Evolutionary conservation across 2,329 filamentous ascomycete genomes (phyloP).

Genomic region (Neonectria magnoliae): DNA sequence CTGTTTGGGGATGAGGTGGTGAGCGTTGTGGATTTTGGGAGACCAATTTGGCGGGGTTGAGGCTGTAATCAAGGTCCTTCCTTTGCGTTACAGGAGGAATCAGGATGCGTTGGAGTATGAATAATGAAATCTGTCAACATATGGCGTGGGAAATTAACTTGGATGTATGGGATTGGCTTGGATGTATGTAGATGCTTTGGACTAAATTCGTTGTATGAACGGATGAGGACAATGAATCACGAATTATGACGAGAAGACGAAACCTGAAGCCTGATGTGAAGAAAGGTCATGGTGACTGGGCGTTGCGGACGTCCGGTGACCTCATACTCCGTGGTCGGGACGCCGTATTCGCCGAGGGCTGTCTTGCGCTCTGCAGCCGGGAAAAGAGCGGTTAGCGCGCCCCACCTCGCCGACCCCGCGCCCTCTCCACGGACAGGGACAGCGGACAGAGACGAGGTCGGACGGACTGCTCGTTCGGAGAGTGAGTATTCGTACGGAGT

Average conservation of each 20-base stretch:
- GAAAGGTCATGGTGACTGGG: background rate
- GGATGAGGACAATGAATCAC: slow-evolving; percentile 20
- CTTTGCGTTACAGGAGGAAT: background rate
- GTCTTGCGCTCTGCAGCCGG: background rate
- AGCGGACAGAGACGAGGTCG: background rate
- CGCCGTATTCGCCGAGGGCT: background rate
- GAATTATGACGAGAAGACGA: slow-evolving; percentile 18
- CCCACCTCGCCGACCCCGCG: slow-evolving; percentile 5
- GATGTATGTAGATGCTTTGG: slow-evolving; percentile 18
- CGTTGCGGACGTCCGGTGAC: background rate
- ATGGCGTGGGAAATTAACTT: slow-evolving; percentile 6
- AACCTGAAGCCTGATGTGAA: background rate
- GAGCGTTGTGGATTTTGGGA: slow-evolving; percentile 8
- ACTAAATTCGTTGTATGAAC: slow-evolving; percentile 11
- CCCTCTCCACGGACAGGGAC: too few relatives aligned
- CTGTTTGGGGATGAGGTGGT: slow-evolving; percentile 1
- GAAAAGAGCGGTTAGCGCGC: slow-evolving; percentile 4
- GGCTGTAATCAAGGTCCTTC: background rate
- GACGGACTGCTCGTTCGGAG: background rate
- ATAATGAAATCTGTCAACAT: slow-evolving; percentile 19
- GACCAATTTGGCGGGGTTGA: slow-evolving; percentile 12
- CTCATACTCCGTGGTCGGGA: slow-evolving; percentile 1
- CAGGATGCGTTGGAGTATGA: slow-evolving; percentile 19
- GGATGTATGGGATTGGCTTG: slow-evolving; percentile 9
- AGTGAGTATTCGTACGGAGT: too few relatives aligned